Evolutionary conservation across 257 asterid genomes (phyloP), one percentile per base, ranked within the genome.

Genomic region (Lithospermum erythrorhizon): DNA sequence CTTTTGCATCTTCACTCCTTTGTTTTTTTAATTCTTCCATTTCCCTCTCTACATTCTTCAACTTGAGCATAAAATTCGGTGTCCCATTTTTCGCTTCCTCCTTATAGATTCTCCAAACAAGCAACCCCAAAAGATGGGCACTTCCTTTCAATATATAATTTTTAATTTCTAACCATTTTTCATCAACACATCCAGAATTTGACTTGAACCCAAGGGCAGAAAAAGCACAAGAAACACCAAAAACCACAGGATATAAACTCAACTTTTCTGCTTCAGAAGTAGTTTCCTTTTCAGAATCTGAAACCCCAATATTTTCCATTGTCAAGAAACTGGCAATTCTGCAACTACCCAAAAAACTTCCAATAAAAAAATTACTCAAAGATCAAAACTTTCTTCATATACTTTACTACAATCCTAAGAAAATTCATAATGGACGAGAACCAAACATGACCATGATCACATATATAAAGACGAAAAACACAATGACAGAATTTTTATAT

Each of bases 1-100:
- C 98, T 67, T 76, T 91, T 15, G 87, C 97, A 24, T 84, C 98
- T 69, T 91, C 95, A 18, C 82, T 88, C 70, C 98, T 70, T 61
- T 75, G 51, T 62, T 66, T 84, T 82, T 81, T 88, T 68, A 91
- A 55, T 35, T 78, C 87, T 27, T 62, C 70, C 24, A 84, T 61
- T 74, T 78, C 83, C 53, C 63, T 74, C 54, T 75, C 70, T 21
- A 95, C 87, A 55, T 65, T 70, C 56, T 76, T 79, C 56, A 87
- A 84, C 81, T 78, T 78, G 3, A 41, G 77, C 17, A 81, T 67
- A 67, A 82, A 74, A 64, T 73, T 68, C 13, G 70, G 62, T 62
- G 76, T 75, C 52, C 68, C 66, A 56, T 6, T 35, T 2, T 66
- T 58, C 0, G 51, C 69, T 65, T 66, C 81, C 55, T 65, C 83